Conservation (phyloP, 129 eudicot genomes). For the Sambucus nigra region DNA sequence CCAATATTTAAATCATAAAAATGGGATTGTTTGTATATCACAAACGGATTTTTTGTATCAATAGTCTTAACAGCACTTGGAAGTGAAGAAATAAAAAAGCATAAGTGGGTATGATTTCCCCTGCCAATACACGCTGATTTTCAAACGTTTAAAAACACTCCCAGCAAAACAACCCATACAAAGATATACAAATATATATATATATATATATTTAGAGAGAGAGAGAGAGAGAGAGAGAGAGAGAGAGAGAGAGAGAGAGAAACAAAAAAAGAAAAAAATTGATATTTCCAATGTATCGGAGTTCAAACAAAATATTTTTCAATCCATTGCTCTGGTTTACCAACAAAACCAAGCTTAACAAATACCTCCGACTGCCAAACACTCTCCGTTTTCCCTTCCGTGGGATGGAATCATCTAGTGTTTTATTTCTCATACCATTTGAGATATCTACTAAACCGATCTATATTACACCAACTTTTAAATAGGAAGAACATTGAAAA, state of each 20-base stretch:
- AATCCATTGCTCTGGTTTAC: neutral
- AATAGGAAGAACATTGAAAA: no score
- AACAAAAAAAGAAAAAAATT: neutral
- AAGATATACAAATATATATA: neutral
- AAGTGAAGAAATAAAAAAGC: no score
- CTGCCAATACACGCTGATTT: constrained; percentile 1
- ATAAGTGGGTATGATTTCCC: neutral
- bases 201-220: no score
- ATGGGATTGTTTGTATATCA: no score
- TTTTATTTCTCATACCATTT: constrained; percentile 17
- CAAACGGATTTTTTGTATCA: no score
- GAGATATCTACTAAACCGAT: constrained; percentile 27
- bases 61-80: no score
- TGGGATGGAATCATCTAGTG: constrained; percentile 47
- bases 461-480: no score
- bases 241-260: no score
- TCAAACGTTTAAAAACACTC: neutral
- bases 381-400: constrained; percentile 18
- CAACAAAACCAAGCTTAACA: constrained; percentile 47
- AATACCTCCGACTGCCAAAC: neutral
- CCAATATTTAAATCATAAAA: no score
- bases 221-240: no score
- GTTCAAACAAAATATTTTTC: constrained; percentile 2
- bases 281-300: neutral
- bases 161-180: neutral